These are phyloP conservation scores for Ceratobasidium theobromae DNA, from an alignment of 1,284 basidiomycete species.

Conservation along the genomic window DNA sequence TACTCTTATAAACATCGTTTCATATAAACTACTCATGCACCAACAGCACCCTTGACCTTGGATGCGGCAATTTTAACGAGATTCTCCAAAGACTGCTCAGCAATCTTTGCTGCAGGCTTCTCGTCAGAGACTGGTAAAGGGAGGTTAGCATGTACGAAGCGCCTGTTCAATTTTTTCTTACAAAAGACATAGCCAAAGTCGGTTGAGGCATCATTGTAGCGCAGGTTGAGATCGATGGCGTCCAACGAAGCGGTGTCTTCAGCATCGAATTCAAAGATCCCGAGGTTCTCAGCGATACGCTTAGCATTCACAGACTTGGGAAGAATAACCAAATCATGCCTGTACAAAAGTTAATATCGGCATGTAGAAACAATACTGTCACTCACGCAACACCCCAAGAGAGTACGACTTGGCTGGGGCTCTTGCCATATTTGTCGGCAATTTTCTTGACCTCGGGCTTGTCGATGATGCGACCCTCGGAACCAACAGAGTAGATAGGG, in stretches of 20 bases:
- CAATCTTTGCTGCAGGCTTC: constrained; percentile 25
- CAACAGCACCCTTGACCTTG: constrained; percentile 17
- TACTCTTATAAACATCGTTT: too few relatives aligned
- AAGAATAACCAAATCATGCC: constrained; percentile 24
- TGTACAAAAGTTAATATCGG: neutral
- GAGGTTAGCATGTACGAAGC: neutral
- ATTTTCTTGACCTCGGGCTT: constrained; percentile 43
- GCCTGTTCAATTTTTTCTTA: neutral
- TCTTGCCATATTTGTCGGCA: constrained; percentile 45
- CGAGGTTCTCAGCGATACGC: constrained; percentile 23
- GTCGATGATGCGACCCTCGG: constrained; percentile 44
- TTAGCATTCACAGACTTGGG: constrained; percentile 28
- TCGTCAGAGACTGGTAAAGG: constrained; percentile 18
- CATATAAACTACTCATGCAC: constrained; percentile 2
- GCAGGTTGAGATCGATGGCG: constrained; percentile 18
- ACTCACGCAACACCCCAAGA: constrained; percentile 46
- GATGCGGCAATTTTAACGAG: constrained; percentile 12
- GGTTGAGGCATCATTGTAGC: constrained; percentile 27
- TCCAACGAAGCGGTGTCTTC: constrained; percentile 13
- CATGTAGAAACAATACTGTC: constrained; percentile 25
- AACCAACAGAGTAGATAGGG: constrained; percentile 40
- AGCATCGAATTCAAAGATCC: constrained; percentile 15
- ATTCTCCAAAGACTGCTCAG: constrained; percentile 11
- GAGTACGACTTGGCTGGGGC: constrained; percentile 45
- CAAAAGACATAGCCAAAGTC: constrained; percentile 31